Base-by-base conservation (phyloP, 78 protist species). In the Dictyostelium capitatum region DNA sequence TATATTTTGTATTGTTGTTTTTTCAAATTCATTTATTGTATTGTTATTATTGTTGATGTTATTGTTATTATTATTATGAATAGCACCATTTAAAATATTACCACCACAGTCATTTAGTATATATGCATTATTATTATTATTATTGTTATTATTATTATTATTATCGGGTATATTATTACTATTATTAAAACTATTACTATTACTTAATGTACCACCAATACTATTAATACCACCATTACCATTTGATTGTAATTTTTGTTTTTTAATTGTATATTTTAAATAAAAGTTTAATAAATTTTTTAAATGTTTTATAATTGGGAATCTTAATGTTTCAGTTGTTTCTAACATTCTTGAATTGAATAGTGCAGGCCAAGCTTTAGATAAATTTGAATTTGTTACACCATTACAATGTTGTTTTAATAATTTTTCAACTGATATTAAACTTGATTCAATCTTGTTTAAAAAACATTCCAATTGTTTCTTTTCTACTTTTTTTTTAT, bases 301-400 rank as follows among this genome's bases (percentile, higher is more conserved):
- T 6, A 79, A 17, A 56, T 79, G 48, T 17, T 28, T 79, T 79
- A 30, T 43, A 23, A n/a, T 32, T 54, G 57, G 32, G 23, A 56
- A 28, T 23, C 59, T 79, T 37, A 79, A 37, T 19, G 70, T 79
- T 15, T 79, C 83, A 6, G 37, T 19, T 1, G 83, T 54, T n/a
- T 37, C 30, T 2, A 54, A 14, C 70, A 79, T 54, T 54, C 83
- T 54, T 12, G 46, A 23, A 54, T 79, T 64, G 20, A 79, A 79
- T 32, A 79, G 9, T 17, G 83, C 20, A 54, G 83, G 83, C 83
- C 70, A 79, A 28, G 72, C 65, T 54, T 79, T 79, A 28, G 83
- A 79, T 23, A 79, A 12, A 79, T 43, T 56, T 12, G 0, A 12
- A 8, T 9, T 19, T 9, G 37, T 72, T 8, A 19, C 7, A 15